These are phyloP conservation scores for Calonectria leucothoes DNA, from an alignment of 2,329 filamentous ascomycete genomes.

Conservation along the genomic window DNA sequence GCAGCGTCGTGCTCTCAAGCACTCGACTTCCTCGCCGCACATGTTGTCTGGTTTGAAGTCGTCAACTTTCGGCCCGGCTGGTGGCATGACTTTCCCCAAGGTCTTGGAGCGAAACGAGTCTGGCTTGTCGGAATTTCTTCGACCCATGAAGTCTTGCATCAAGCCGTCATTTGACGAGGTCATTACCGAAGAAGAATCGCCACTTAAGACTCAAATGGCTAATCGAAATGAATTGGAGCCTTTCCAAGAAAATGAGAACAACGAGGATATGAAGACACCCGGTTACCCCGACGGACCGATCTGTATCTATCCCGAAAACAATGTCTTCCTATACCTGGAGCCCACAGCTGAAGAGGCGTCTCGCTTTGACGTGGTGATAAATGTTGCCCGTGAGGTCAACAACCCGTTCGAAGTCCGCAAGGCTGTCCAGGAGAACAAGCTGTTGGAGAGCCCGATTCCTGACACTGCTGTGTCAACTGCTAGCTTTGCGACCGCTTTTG, in stretches of 20 bases:
- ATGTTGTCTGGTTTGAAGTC: conserved; percentile 71
- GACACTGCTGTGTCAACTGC: conserved; percentile 69
- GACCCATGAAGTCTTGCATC: conserved; percentile 60
- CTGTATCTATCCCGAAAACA: conserved; percentile 79
- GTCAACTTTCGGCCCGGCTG: conserved; percentile 68
- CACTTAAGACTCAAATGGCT: conserved; percentile 72
- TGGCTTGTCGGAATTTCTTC: conserved; percentile 68
- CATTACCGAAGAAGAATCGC: conserved; percentile 67
- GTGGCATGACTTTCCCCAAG: conserved; percentile 74
- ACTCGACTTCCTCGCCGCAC: conserved; percentile 75
- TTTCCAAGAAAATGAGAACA: conserved; percentile 75
- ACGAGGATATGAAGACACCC: conserved; percentile 83
- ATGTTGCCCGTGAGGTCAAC: conserved; percentile 83
- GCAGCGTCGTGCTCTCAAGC: conserved; percentile 72
- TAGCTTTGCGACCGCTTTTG: conserved; percentile 72
- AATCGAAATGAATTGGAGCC: conserved; percentile 66
- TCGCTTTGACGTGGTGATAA: conserved; percentile 85
- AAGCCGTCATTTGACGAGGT: conserved; percentile 52
- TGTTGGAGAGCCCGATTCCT: conserved; percentile 55
- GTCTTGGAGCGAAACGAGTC: conserved; percentile 70
- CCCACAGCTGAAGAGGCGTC: conserved; percentile 82
- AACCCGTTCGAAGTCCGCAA: conserved; percentile 73
- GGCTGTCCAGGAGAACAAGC: conserved; percentile 43
- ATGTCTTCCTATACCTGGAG: conserved; percentile 83
- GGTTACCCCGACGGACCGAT: conserved; percentile 87